Evolutionary conservation across 768 basidiomycete genomes (phyloP).

Genomic region (Phlegmacium glaucopus): DNA sequence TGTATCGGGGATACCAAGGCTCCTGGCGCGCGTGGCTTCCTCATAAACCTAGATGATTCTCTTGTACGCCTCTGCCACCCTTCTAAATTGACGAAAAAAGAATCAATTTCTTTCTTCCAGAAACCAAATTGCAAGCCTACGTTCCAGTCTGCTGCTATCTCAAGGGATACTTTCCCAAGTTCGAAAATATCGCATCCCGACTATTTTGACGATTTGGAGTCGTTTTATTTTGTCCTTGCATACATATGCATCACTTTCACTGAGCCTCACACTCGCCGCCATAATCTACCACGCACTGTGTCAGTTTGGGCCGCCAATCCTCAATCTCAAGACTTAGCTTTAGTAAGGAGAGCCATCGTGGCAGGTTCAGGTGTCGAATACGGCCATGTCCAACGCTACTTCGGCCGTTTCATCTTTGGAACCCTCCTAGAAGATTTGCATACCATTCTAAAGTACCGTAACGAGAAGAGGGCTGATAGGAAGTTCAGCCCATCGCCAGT

Average conservation of each 20-base stretch:
- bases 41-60: background rate
- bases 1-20: background rate
- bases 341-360: background rate
- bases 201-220: slow-evolving; percentile 6
- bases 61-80: background rate
- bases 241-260: slow-evolving; percentile 2
- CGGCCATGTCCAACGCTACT: background rate
- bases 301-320: background rate
- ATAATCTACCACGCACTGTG: background rate
- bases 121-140: background rate
- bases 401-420: background rate
- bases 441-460: background rate
- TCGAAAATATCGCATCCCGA: background rate
- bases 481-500: background rate
- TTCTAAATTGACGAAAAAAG: background rate
- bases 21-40: background rate
- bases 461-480: background rate
- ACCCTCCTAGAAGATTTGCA: background rate
- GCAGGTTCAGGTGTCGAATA: background rate
- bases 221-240: slow-evolving; percentile 4
- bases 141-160: slow-evolving; percentile 1
- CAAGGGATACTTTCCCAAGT: background rate
- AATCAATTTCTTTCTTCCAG: background rate
- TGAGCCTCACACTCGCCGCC: background rate
- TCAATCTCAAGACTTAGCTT: background rate